phyloP scores from a whole-genome alignment of 78 protist species.

The Speleostelium caveatum region DNA sequence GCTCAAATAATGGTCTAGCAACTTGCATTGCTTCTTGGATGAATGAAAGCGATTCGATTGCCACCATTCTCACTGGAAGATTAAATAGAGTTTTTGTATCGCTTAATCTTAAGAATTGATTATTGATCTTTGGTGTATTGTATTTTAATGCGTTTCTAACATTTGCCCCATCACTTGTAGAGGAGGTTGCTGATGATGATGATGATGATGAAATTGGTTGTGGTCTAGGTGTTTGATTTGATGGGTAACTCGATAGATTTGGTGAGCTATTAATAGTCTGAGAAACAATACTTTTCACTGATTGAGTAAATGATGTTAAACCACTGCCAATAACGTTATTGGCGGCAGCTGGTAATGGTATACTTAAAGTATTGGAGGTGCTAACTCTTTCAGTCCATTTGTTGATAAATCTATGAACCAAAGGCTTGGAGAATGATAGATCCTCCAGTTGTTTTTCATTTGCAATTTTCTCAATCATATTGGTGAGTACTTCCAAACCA shows the following conservation, averaged over 20 bases:
- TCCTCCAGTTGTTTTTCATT: slow-evolving; percentile 56
- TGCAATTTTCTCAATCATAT: slow-evolving; percentile 51
- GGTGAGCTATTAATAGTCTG: neutral
- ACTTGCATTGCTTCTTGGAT: slow-evolving; percentile 25
- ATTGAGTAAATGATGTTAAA: slow-evolving; percentile 11
- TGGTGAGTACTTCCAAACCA: slow-evolving; percentile 68
- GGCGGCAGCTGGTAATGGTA: neutral
- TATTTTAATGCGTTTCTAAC: slow-evolving; percentile 32
- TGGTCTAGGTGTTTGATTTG: neutral
- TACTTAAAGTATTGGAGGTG: neutral
- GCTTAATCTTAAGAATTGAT: slow-evolving; percentile 22
- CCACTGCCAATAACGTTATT: slow-evolving; percentile 16
- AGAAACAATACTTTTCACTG: slow-evolving; percentile 37
- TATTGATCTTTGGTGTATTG: slow-evolving; percentile 40
- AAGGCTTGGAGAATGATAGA: slow-evolving; percentile 71
- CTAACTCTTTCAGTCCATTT: slow-evolving; percentile 59
- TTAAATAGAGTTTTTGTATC: slow-evolving; percentile 47
- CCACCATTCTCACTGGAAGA: slow-evolving; percentile 61
- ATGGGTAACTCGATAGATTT: neutral
- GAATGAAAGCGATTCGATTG: slow-evolving; percentile 55
- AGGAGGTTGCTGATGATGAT: neutral
- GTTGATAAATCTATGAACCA: slow-evolving; percentile 22
- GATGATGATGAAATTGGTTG: neutral
- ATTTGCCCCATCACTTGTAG: neutral
- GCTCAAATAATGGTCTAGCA: slow-evolving; percentile 35